Percentiles rank a stretch among this genome's conserved stretches.
These are phyloP conservation scores for Aspergillus thermomutatus DNA, from an alignment of 2,329 filamentous ascomycete species.

Conservation along the genomic window DNA sequence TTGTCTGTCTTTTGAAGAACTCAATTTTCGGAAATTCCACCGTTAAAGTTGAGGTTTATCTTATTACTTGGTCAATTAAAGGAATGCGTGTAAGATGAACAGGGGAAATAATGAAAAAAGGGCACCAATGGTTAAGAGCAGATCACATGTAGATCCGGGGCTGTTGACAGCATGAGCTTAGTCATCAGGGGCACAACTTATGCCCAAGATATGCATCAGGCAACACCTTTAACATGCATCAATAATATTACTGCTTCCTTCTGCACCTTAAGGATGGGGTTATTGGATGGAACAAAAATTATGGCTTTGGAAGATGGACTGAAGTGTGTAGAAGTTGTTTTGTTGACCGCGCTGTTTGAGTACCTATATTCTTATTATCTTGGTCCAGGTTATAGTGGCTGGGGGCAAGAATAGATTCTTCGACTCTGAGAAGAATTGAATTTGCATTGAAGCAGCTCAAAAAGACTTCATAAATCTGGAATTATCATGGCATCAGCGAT, in stretches of 20 bases:
- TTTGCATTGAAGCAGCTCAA: background rate
- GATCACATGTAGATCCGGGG: background rate
- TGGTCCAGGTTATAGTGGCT: no score
- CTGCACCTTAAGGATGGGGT: background rate
- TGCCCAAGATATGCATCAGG: background rate
- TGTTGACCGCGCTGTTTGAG: no score
- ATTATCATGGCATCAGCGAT: background rate
- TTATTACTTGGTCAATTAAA: background rate
- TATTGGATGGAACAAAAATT: background rate
- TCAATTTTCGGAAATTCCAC: constrained; percentile 2
- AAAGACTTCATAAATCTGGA: background rate
- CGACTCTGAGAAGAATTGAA: no score
- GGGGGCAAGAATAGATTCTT: no score
- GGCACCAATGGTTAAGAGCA: background rate
- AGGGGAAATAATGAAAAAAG: background rate
- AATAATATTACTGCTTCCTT: background rate
- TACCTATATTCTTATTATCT: no score
- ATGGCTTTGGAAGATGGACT: background rate
- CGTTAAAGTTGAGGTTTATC: background rate
- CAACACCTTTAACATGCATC: background rate
- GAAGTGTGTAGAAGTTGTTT: background rate
- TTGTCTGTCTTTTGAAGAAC: constrained; percentile 7
- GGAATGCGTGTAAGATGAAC: background rate
- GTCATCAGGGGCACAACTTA: constrained; percentile 11
- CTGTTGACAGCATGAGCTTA: constrained; percentile 10